Percentiles rank a stretch among this genome's conserved stretches.
phyloP scores from a whole-genome alignment of 495 filamentous ascomycete species.

The Penicillium flavigenum region DNA sequence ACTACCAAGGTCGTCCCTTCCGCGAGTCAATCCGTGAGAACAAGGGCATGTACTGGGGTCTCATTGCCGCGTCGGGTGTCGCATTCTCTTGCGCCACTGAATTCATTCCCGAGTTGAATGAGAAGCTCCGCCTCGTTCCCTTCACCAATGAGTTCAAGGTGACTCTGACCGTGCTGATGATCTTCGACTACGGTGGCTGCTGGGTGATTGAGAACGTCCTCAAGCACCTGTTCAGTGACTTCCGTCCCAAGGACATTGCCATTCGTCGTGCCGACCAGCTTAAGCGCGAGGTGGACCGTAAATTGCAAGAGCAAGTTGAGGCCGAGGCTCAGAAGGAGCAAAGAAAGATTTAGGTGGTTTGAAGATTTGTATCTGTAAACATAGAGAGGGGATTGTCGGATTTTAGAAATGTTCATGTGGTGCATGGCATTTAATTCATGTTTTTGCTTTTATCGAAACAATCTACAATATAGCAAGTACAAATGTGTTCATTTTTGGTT shows the following conservation, averaged over 20 bases:
- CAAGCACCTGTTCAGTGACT: conserved; percentile 87
- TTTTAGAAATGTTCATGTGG: conserved; percentile 20
- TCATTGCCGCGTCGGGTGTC: conserved; percentile 80
- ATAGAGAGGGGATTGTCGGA: conserved; percentile 21
- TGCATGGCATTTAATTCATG: conserved; percentile 23
- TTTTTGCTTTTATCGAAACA: conserved; percentile 9
- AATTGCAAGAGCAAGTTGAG: conserved; percentile 58
- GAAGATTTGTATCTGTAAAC: conserved; percentile 25
- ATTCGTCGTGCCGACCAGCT: conserved; percentile 82
- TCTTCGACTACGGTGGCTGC: conserved; percentile 84
- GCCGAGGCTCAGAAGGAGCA: conserved; percentile 55
- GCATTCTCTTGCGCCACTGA: conserved; percentile 97
- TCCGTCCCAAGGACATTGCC: conserved; percentile 91
- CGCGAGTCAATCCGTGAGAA: conserved; percentile 94
- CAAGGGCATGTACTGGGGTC: conserved; percentile 95
- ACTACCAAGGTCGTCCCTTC: conserved; percentile 98
- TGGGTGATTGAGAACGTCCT: conserved; percentile 85
- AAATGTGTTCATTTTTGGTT: no score
- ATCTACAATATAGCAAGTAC: neutral
- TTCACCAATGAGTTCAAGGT: conserved; percentile 88
- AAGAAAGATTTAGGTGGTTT: conserved; percentile 29
- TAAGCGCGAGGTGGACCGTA: conserved; percentile 67
- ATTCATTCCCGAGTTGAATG: conserved; percentile 92
- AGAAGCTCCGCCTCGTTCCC: conserved; percentile 88
- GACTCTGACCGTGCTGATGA: conserved; percentile 81